Conservation (phyloP, 2,329 filamentous ascomycete species). For the Coniella lustricola region DNA sequence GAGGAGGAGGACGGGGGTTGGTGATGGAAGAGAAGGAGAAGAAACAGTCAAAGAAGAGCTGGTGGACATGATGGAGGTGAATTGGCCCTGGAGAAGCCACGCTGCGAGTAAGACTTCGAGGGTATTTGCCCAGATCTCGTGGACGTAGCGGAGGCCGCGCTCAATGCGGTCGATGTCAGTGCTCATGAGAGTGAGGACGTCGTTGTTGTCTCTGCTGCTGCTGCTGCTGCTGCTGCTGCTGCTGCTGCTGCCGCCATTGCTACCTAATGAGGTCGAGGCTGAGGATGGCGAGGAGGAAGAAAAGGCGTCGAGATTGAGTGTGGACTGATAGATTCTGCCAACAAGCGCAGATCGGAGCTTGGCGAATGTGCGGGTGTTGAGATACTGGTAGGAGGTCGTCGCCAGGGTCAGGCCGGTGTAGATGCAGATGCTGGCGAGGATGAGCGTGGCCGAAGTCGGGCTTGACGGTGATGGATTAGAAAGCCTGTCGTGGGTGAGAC, state of each 20-base stretch:
- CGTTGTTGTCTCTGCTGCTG: constrained; percentile 3
- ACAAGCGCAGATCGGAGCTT: constrained; percentile 24
- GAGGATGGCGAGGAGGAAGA: too few species aligned
- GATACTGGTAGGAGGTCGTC: constrained; percentile 26
- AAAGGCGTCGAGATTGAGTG: too few species aligned
- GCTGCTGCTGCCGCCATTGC: too few species aligned
- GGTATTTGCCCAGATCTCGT: constrained; percentile 18
- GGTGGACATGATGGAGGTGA: background rate
- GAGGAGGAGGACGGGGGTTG: background rate
- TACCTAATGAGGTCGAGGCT: too few species aligned
- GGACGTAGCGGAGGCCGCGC: constrained; percentile 4
- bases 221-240: constrained; percentile 19
- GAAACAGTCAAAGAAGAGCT: too few species aligned
- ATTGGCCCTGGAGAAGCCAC: constrained; percentile 15
- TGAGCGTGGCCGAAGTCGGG: too few species aligned
- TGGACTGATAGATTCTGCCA: constrained; percentile 24
- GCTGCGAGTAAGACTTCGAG: constrained; percentile 14
- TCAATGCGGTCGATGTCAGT: constrained; percentile 21
- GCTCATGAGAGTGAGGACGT: constrained; percentile 22
- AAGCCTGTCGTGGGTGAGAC: too few species aligned
- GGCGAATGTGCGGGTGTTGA: constrained; percentile 17
- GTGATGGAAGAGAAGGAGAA: too few species aligned
- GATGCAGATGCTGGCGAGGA: constrained; percentile 25
- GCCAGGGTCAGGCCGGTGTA: constrained; percentile 29
- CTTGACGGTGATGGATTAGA: too few species aligned